Percentiles rank a stretch among this genome's conserved stretches.
Evolutionary conservation across 345 rosid genomes (phyloP).

Genomic region (Syzygium jambos): DNA sequence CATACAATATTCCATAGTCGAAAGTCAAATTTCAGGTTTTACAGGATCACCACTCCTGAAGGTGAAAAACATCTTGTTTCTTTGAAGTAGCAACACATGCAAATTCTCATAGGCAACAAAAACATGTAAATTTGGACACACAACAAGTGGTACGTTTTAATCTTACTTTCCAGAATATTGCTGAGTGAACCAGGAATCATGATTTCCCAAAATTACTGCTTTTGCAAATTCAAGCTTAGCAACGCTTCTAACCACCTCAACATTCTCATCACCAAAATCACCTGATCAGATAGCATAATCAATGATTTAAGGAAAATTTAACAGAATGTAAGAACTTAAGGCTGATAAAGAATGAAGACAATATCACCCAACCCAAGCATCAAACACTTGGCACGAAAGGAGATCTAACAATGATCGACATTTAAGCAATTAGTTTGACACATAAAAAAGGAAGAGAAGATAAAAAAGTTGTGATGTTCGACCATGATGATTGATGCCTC

Average conservation of each 20-base stretch:
- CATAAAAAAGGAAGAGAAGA: neutral
- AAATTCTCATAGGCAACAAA: neutral
- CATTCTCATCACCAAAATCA: constrained; percentile 84
- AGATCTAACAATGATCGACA: neutral
- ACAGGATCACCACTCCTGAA: neutral
- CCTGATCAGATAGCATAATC: constrained; percentile 25
- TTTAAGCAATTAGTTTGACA: neutral
- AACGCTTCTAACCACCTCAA: constrained; percentile 53
- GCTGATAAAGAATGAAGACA: neutral
- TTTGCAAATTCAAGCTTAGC: constrained; percentile 55
- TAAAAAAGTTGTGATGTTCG: neutral
- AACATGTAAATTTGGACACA: neutral
- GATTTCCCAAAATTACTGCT: constrained; percentile 81
- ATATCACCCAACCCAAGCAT: neutral
- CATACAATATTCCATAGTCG: neutral
- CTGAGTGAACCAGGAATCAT: constrained; percentile 73
- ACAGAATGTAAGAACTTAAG: neutral
- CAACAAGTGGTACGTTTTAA: neutral
- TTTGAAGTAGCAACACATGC: neutral
- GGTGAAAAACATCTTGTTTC: neutral
- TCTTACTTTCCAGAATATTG: constrained; percentile 48
- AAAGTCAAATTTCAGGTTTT: neutral
- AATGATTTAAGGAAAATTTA: neutral
- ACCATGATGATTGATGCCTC: neutral
- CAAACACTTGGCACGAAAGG: neutral